Base-by-base conservation (phyloP, 2,329 filamentous ascomycete species). In the Ophiocordyceps robertsii region DNA sequence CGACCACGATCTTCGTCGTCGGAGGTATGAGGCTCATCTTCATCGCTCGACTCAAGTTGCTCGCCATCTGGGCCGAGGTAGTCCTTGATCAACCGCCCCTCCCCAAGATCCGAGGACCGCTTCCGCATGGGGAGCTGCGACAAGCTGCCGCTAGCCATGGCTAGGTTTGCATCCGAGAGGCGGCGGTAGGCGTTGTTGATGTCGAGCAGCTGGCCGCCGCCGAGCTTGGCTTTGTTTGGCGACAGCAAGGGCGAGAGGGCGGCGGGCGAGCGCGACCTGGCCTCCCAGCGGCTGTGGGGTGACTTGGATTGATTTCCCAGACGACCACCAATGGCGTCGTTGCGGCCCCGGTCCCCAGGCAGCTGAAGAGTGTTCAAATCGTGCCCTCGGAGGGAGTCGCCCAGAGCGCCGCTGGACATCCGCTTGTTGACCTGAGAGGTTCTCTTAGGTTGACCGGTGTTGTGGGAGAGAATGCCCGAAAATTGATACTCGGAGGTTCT, bases 111-210 rank as follows among this genome's bases (percentile, higher is more conserved):
- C 32, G 63, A 67, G 6, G 57, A 51, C 39, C 51, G 53, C 53
- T 80, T 81, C 40, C 75, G 71, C 47, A 72, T 67, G 16, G 79
- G 72, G 19, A 85, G 64, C 40, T 69, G 66, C 7, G 80, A 71
- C 29, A 90, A 62, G 40, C 68, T 74, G 27, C 82, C 80, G 16
- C 75, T 71, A 6, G 80, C 78, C 29, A 70, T 71, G 4, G 76
- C 69, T 37, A 89, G 62, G 40, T 80, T 79, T 11, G 81, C 81
- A 55, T 89, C 81, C 1, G 83, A 86, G 16, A 88, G 64, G 45
- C 77, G 73, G 40, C 80, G 71, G 55, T 88, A 85, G 4, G 82
- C 80, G 48, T 69, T 81, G 45, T 72, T 76, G 60, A 84, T 74
- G 54, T 88, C 81, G 41, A 87, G 64, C 2, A 74, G 58, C 38